Conservation (phyloP, 2,329 filamentous ascomycete genomes). For the Epicoccum sorghinum region DNA sequence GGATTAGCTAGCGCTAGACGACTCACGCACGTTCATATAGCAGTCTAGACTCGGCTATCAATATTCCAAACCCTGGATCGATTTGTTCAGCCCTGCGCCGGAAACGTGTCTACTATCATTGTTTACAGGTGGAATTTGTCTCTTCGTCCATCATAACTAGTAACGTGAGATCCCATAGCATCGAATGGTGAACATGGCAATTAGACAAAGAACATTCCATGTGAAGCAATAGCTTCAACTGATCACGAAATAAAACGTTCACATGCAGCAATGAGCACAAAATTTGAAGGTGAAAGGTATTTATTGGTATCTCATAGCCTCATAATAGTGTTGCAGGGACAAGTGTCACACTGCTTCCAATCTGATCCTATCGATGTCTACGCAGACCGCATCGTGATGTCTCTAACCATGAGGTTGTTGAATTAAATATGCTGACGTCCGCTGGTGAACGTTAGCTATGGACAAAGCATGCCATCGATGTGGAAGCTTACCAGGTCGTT, state of each 20-base stretch:
- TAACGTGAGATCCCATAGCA: no score
- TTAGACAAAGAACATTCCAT: no score
- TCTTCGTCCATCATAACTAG: no score
- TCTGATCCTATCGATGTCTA: conserved; percentile 12
- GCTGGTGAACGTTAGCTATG: neutral
- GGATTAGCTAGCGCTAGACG: no score
- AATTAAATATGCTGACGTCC: conserved; percentile 13
- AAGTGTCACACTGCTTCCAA: conserved; percentile 15
- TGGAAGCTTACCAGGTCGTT: conserved; percentile 8
- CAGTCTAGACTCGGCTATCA: neutral
- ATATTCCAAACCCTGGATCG: neutral
- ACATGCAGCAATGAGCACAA: neutral
- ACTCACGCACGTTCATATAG: no score
- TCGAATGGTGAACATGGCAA: no score
- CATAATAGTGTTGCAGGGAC: conserved; percentile 24
- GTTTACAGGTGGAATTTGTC: no score
- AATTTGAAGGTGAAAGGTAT: conserved; percentile 22
- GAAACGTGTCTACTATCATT: no score
- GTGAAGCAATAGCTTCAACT: no score
- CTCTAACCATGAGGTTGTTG: neutral
- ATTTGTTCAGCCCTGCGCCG: no score
- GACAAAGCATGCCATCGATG: no score
- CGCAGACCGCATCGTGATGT: conserved; percentile 14
- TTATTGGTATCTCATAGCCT: conserved; percentile 37
- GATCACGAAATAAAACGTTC: no score